phyloP scores from a whole-genome alignment of 371 early-diverging fungal species.

The Rhizopus stolonifer region DNA sequence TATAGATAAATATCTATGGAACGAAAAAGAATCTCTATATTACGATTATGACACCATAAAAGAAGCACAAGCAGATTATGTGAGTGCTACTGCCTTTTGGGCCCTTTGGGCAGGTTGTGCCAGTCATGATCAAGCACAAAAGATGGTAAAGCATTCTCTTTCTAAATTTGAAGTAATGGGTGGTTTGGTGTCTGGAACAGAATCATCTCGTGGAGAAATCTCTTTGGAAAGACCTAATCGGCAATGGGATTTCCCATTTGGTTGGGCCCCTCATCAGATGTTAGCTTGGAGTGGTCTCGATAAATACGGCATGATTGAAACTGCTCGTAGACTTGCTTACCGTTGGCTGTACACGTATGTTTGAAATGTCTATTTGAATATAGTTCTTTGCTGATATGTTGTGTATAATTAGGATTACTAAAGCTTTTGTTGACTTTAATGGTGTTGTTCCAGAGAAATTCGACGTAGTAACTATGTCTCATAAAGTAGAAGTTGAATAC shows the following conservation, averaged over 20 bases:
- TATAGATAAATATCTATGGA: slow-evolving; percentile 69
- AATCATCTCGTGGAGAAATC: slow-evolving; percentile 74
- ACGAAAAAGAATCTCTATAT: slow-evolving; percentile 45
- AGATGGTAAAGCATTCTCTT: slow-evolving; percentile 42
- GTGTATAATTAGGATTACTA: slow-evolving; percentile 59
- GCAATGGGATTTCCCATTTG: slow-evolving; percentile 94
- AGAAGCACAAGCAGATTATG: slow-evolving; percentile 53
- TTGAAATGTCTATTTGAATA: neutral
- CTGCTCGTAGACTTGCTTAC: slow-evolving; percentile 80
- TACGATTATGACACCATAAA: slow-evolving; percentile 60
- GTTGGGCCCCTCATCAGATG: slow-evolving; percentile 98
- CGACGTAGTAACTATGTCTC: slow-evolving; percentile 89
- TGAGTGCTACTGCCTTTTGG: slow-evolving; percentile 70
- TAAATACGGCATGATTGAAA: slow-evolving; percentile 73
- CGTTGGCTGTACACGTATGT: slow-evolving; percentile 86
- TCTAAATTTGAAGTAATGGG: slow-evolving; percentile 80
- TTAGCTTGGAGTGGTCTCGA: slow-evolving; percentile 88
- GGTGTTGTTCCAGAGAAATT: slow-evolving; percentile 96
- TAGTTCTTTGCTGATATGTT: neutral
- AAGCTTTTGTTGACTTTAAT: slow-evolving; percentile 91
- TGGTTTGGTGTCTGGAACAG: slow-evolving; percentile 85
- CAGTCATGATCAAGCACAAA: slow-evolving; percentile 56
- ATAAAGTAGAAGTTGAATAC: slow-evolving; percentile 89
- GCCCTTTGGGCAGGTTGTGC: slow-evolving; percentile 72
- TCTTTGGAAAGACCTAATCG: slow-evolving; percentile 83